A percentile compares a stretch with the other conserved stretches of the same genome.
Evolutionary conservation across 2,329 filamentous ascomycete species (phyloP).

Genomic region (Chrysoporthe deuterocubensis): DNA sequence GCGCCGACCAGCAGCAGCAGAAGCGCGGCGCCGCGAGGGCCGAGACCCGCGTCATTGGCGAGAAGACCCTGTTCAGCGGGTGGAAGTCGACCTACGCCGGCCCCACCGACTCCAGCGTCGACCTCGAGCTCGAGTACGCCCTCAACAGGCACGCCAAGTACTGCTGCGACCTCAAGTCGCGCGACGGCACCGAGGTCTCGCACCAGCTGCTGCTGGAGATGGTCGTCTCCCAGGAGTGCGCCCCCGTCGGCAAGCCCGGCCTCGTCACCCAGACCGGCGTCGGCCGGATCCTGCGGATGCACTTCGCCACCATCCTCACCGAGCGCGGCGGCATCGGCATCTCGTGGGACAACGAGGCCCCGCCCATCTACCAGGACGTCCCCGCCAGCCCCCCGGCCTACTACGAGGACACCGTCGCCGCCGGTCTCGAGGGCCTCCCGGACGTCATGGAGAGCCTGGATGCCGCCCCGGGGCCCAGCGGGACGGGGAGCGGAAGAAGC

Average conservation of each 20-base stretch:
- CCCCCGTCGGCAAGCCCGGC: conserved; percentile 67
- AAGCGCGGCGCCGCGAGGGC: conserved; percentile 74
- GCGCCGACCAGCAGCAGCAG: conserved; percentile 32
- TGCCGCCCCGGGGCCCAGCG: conserved; percentile 16
- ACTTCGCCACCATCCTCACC: conserved; percentile 82
- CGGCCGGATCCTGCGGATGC: conserved; percentile 88
- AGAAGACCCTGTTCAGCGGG: conserved; percentile 79
- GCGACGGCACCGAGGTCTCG: conserved; percentile 75
- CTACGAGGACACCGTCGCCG: conserved; percentile 42
- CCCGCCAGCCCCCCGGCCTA: conserved; percentile 83
- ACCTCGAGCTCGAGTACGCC: conserved; percentile 81
- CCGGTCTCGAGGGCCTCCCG: conserved; percentile 36
- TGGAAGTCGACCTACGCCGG: conserved; percentile 78
- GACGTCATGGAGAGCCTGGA: conserved; percentile 46
- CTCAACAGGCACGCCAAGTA: conserved; percentile 63
- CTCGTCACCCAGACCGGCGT: conserved; percentile 85
- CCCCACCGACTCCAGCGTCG: conserved; percentile 61
- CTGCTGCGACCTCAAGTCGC: conserved; percentile 76
- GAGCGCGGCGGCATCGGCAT: conserved; percentile 86
- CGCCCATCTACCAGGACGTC: conserved; percentile 92
- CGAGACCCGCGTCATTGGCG: conserved; percentile 77
- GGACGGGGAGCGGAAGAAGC: conserved; percentile 16
- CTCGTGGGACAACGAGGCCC: conserved; percentile 95
- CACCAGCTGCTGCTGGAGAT: conserved; percentile 91
- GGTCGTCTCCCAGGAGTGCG: conserved; percentile 91